phyloP scores from a whole-genome alignment of 73 alveolate species.

The Paramecium pentaurelia region DNA sequence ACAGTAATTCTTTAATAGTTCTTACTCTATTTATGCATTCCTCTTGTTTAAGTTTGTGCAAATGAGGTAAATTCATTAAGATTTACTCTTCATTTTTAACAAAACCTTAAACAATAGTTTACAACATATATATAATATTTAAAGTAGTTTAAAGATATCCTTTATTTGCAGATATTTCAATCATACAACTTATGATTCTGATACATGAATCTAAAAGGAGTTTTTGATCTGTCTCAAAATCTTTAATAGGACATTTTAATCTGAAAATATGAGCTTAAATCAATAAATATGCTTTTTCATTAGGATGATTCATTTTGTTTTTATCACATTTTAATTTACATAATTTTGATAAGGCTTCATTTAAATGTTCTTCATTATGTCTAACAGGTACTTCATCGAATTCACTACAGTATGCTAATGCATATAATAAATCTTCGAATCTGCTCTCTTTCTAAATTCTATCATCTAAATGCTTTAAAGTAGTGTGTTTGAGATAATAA shows the following conservation, averaged over 20 bases:
- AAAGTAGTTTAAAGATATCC: conserved; percentile 25
- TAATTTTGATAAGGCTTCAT: conserved; percentile 90
- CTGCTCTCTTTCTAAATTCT: conserved; percentile 65
- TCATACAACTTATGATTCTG: conserved; percentile 93
- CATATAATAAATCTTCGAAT: conserved; percentile 66
- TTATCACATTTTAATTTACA: conserved; percentile 86
- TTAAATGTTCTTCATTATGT: conserved; percentile 97
- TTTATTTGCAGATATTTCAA: conserved; percentile 85
- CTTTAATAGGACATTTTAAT: conserved; percentile 95
- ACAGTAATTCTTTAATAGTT: not conserved
- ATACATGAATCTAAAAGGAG: conserved; percentile 91
- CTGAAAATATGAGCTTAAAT: conserved; percentile 94
- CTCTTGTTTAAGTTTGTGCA: not conserved
- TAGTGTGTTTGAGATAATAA: conserved; percentile 92
- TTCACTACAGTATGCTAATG: conserved; percentile 88
- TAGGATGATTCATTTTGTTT: conserved; percentile 83
- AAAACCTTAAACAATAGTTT: conserved; percentile 50
- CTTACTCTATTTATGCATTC: not conserved
- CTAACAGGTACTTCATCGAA: conserved; percentile 97
- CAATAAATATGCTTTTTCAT: conserved; percentile 90
- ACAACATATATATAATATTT: not conserved
- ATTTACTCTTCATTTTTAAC: not conserved
- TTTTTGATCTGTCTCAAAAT: conserved; percentile 96
- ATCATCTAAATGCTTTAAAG: conserved; percentile 76
- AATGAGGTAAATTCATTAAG: conserved; percentile 27